Evolutionary conservation across 805 yeast species (phyloP).

Genomic region (Lipomyces orientalis): DNA sequence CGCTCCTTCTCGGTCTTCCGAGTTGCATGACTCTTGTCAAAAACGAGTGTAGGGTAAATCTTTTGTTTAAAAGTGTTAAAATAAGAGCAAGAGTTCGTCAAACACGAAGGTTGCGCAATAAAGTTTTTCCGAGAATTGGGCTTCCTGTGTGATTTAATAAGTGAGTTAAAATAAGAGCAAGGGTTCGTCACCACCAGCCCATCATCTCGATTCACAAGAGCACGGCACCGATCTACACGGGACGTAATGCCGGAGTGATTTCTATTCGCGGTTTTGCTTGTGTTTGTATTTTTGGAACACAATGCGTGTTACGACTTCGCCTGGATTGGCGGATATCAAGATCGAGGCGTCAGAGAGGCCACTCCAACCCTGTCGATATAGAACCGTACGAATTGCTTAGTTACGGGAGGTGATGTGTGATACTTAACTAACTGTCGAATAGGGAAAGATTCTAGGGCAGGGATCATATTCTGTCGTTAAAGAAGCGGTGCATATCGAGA

Average conservation of each 20-base stretch:
- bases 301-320: not conserved
- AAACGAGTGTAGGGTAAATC: too few relatives aligned
- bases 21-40: too few relatives aligned
- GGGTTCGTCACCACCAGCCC: not conserved
- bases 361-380: conserved; percentile 24
- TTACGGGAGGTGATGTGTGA: not conserved
- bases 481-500: conserved; percentile 50
- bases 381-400: conserved; percentile 10
- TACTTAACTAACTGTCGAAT: not conserved
- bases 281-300: not conserved
- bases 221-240: not conserved
- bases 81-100: too few relatives aligned
- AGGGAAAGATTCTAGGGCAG: conserved; percentile 49
- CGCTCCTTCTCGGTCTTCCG: too few relatives aligned
- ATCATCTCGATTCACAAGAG: not conserved
- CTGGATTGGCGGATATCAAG: not conserved
- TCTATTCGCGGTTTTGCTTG: not conserved
- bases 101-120: not conserved
- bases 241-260: not conserved
- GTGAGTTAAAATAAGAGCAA: not conserved
- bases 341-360: not conserved
- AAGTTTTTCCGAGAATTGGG: not conserved
- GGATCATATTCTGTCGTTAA: conserved; percentile 53
- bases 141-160: too few relatives aligned
- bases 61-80: too few relatives aligned